Evolutionary conservation across 371 early-diverging fungal genomes (phyloP), one percentile per base, ranked within the genome.

Genomic region (Mucor sp.): DNA sequence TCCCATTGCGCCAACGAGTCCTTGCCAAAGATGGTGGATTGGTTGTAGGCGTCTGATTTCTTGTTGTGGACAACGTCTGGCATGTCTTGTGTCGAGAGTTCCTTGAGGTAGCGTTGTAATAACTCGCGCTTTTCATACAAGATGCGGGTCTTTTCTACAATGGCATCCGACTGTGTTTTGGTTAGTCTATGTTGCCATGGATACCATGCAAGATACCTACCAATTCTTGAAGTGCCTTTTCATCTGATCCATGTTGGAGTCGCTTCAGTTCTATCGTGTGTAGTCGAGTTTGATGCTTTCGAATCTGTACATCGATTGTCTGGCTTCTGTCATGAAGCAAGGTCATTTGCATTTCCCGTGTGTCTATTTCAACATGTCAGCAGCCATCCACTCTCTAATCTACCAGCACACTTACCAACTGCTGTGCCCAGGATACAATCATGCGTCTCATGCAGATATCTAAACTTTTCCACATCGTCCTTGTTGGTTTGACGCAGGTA

Each of bases 401-500:
- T 25, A 28, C 43, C 47, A 15, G 12, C 4, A 5, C 0, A 58
- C 21, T 60, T 79, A 83, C 83, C 82, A 43, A 64, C 55, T 33
- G 58, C 68, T 50, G 70, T 71, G 9, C 74, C 70, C 32, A 80
- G 63, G n/a, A 67, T 65, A 67, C 79, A 79, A 14, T 73, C 68
- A 66, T 86, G 80, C 3, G 78, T 71, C 1, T 61, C 62, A 37
- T 65, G 59, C 66, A 81, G 73, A 50, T 76, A 71, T 23, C 60
- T 56, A 44, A 69, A 64, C 28, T 69, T 66, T 30, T 68, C 67
- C 15, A 60, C 58, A 21, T 67, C 74, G 9, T 60, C 63, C 43
- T 78, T 68, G 43, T 79, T 68, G 23, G 67, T 66, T 57, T 78
- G 74, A 58, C 76, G 83, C 44, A 70, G 76, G 66, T 85, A 83